Base-by-base conservation (phyloP, 176 grass and related monocot genomes). In the Aegilops bicornis region DNA sequence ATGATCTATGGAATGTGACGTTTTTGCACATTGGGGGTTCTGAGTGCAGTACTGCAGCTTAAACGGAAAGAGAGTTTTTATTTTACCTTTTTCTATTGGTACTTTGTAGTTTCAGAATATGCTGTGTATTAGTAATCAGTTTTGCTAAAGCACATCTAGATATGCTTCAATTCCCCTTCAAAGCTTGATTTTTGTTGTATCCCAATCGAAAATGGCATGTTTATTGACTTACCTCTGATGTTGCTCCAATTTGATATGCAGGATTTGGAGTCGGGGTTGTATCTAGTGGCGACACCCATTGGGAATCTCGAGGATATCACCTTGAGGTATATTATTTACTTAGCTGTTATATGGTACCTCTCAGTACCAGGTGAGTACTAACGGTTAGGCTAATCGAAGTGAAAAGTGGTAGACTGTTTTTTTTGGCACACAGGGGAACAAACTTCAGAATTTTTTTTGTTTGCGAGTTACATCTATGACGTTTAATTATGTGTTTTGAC, bases 221-320 rank as follows among this genome's bases (percentile, higher is more conserved):
- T 22, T 54, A 8, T 2, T 89, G 61, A 50, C 30, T 10, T 32
- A 64, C 35, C 65, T 71, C 42, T 83, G 15, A 19, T 89, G 20
- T 47, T 56, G 25, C 19, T 80, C 64, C 30, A 23, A 68, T 89
- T 58, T 73, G 47, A 42, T 80, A 16, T 84, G 30, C 91, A 96
- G 94, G 25, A 74, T 89, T 83, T 96, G 50, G 91, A 92, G 47
- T 88, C 96, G 64, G 96, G 93, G 67, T 85, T 98, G 37, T 98
- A 98, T 89, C 84, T 98, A 23, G 96, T 98, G 76, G 89, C 96
- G 43, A 98, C 96, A n/a, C 96, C 96, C 79, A 98, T 98, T 42
- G 93, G 96, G 37, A 98, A 98, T 90, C 93, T 96, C 50, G 96
- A 98, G 91, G 96, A 98, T 89, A 96, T 98, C 63, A 96, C 96